phyloP scores from a whole-genome alignment of 306 rosid species.

The Fragaria iinumae region DNA sequence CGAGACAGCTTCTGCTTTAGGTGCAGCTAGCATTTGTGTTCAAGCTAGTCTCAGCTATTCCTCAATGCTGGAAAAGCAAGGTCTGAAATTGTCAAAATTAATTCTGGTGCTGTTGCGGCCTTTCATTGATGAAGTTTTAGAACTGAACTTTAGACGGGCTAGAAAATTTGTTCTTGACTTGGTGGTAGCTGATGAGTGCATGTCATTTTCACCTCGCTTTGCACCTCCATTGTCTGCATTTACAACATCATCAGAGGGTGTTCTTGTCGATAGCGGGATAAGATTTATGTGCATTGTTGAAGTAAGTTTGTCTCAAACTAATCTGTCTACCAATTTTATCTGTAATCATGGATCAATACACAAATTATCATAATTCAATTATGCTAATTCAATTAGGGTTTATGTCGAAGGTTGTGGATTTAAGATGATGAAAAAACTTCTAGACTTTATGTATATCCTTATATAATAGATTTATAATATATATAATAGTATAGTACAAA shows the following conservation, averaged over 20 bases:
- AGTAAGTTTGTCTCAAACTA: constrained; percentile 55
- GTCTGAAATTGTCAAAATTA: constrained; percentile 82
- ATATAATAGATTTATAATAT: not conserved
- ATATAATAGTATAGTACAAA: not conserved
- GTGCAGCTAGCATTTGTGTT: constrained; percentile 74
- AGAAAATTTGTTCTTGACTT: constrained; percentile 72
- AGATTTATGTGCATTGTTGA: constrained; percentile 74
- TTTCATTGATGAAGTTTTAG: constrained; percentile 89
- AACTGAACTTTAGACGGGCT: constrained; percentile 86
- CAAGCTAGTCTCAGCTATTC: constrained; percentile 89
- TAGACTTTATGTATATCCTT: not conserved
- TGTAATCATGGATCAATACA: constrained; percentile 14
- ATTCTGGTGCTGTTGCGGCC: constrained; percentile 82
- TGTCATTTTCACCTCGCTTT: constrained; percentile 57
- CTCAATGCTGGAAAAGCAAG: constrained; percentile 71
- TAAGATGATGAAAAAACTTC: not conserved
- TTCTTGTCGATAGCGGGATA: constrained; percentile 76
- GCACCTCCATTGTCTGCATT: constrained; percentile 72
- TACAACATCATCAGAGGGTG: constrained; percentile 50
- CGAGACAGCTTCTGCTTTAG: constrained; percentile 71
- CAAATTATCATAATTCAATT: constrained; percentile 1
- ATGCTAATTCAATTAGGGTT: not conserved
- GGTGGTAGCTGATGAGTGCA: constrained; percentile 62
- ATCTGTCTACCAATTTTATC: constrained; percentile 17
- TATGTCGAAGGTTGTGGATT: not conserved